Evolutionary conservation across 2,329 filamentous ascomycete species (phyloP).

Genomic region (Myriosclerotinia curreyana): DNA sequence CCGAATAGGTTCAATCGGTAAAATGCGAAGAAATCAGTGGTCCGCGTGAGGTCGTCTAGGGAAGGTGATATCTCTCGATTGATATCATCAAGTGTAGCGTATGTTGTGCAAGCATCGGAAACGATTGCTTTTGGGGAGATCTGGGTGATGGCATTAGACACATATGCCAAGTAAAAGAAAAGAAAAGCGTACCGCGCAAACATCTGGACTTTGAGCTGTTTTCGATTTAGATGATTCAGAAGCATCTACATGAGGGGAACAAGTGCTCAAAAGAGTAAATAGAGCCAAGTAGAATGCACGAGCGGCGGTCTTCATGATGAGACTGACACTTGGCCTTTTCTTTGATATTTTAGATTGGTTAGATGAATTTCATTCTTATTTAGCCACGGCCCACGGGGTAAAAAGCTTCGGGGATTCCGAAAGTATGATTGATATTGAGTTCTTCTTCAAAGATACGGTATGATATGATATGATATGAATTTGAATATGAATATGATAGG

Average conservation of each 20-base stretch:
- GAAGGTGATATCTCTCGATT: constrained; percentile 75
- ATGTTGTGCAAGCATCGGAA: constrained; percentile 91
- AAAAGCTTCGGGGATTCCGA: background rate
- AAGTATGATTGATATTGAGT: too few species aligned
- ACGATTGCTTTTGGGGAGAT: constrained; percentile 87
- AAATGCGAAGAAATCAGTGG: constrained; percentile 97
- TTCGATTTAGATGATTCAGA: constrained; percentile 33
- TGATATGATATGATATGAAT: too few species aligned
- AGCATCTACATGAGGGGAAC: constrained; percentile 45
- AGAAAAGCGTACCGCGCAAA: constrained; percentile 41
- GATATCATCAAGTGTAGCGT: constrained; percentile 80
- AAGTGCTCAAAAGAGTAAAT: constrained; percentile 54
- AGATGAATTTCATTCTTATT: too few species aligned
- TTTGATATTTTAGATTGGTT: constrained; percentile 9
- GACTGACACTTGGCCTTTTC: constrained; percentile 27
- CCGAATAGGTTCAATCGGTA: constrained; percentile 94
- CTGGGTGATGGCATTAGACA: constrained; percentile 49
- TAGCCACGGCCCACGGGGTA: background rate
- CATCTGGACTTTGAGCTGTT: constrained; percentile 41
- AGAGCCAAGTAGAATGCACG: constrained; percentile 60
- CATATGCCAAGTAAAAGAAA: constrained; percentile 34
- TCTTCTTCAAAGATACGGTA: too few species aligned
- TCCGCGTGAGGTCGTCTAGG: constrained; percentile 74
- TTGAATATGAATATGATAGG: too few species aligned
- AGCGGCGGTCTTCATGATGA: constrained; percentile 51